Percentiles rank a stretch among this genome's conserved stretches.
Conservation (phyloP, 345 rosid species). For the Odontarrhena argentea region DNA sequence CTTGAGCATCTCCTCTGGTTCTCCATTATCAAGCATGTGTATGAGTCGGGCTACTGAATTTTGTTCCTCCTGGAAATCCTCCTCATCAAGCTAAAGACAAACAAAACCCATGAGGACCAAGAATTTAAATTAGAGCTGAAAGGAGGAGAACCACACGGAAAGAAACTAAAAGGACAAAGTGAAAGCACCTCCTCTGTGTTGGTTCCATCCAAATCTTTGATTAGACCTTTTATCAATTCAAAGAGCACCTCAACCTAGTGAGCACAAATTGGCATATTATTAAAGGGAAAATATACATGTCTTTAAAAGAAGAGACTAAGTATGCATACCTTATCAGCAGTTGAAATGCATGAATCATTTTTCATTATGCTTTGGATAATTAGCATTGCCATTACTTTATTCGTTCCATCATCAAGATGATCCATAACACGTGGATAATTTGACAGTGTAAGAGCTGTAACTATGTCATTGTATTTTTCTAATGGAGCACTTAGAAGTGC, state of each 20-base stretch:
- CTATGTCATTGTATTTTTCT: slow-evolving; percentile 84
- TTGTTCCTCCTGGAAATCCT: slow-evolving; percentile 91
- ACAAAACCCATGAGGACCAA: slow-evolving; percentile 22
- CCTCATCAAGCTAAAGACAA: slow-evolving; percentile 72
- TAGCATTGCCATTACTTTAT: slow-evolving; percentile 87
- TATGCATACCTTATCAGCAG: slow-evolving; percentile 65
- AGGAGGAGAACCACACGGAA: slow-evolving; percentile 18
- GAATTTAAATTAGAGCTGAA: slow-evolving; percentile 14
- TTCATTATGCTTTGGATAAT: slow-evolving; percentile 88
- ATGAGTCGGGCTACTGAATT: slow-evolving; percentile 85
- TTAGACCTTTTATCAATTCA: slow-evolving; percentile 85
- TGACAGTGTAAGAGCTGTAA: slow-evolving; percentile 78
- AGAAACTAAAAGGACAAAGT: neutral
- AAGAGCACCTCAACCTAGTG: slow-evolving; percentile 82
- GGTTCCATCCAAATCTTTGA: slow-evolving; percentile 75
- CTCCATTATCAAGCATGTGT: slow-evolving; percentile 78
- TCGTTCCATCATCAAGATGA: slow-evolving; percentile 80
- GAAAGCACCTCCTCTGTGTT: slow-evolving; percentile 61
- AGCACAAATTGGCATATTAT: slow-evolving; percentile 31
- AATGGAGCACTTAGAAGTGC: slow-evolving; percentile 92
- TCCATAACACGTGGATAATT: slow-evolving; percentile 92
- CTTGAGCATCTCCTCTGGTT: slow-evolving; percentile 86
- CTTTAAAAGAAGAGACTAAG: slow-evolving; percentile 30
- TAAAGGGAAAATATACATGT: slow-evolving; percentile 9
- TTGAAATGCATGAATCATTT: slow-evolving; percentile 68